Conservation (phyloP, 352 stramenopile species). For the Phytophthora syringae region DNA sequence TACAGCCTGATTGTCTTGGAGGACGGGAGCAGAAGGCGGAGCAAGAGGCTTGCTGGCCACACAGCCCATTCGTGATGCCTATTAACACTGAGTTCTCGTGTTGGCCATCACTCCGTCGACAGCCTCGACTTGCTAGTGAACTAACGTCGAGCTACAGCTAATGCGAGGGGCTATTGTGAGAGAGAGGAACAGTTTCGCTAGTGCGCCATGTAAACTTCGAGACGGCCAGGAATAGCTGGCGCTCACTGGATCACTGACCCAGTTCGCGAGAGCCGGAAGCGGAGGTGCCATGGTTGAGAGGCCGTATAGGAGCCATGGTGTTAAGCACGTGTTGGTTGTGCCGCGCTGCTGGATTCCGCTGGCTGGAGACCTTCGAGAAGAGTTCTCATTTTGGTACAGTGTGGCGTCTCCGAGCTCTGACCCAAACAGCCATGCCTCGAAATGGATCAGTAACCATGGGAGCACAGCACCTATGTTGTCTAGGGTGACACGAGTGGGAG, state of each 20-base stretch:
- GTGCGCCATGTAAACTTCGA: too few species aligned
- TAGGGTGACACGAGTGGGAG: constrained; percentile 20
- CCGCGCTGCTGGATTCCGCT: neutral
- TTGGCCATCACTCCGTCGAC: constrained; percentile 27
- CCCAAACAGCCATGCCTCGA: too few species aligned
- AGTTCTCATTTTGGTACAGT: neutral
- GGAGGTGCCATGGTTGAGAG: neutral
- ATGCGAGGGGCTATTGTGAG: constrained; percentile 14
- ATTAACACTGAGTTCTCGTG: constrained; percentile 3
- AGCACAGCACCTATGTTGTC: too few species aligned
- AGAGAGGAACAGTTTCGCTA: constrained; percentile 21
- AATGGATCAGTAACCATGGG: too few species aligned
- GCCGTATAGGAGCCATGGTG: constrained; percentile 5
- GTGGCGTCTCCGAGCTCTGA: neutral
- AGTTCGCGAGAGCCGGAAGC: constrained; percentile 9
- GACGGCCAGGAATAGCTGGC: constrained; percentile 20
- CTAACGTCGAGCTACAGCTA: neutral
- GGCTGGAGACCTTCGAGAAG: neutral
- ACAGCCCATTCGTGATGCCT: constrained; percentile 31
- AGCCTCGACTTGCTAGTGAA: constrained; percentile 1
- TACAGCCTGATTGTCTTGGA: neutral
- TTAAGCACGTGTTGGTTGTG: neutral
- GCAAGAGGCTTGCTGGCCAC: constrained; percentile 21
- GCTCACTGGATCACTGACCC: neutral
- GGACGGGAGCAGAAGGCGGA: neutral